Evolutionary conservation across 2,329 filamentous ascomycete species (phyloP), one percentile per base, ranked within the genome.

Genomic region (Aureobasidium sp.): DNA sequence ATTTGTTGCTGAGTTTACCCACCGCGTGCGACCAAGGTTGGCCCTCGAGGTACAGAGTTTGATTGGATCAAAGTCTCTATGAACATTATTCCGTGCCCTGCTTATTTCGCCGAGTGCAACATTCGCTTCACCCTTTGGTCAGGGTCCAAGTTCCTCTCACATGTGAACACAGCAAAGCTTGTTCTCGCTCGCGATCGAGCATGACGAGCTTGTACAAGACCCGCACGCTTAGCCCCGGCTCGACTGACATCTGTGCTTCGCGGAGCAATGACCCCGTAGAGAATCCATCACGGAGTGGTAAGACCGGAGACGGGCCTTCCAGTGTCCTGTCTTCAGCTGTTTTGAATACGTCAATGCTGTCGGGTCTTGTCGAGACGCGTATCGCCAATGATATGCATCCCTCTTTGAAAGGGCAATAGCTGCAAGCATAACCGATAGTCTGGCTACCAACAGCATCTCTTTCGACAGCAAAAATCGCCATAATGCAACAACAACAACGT

Each of bases 21-120:
- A 57, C 13, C 36, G 53, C 53, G 41, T 46, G 27, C 53, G 26
- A 23, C 20, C 17, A 17, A 36, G 12, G 37, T 46, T 57, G 41
- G n/a, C 26, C 29, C 10, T 46, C 39, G 20, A n/a, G 39, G 36
- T 13, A 57, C 53, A 57, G 53, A 46, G 39, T 57, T 57, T 46
- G 27, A 36, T 57, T 57, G 51, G 50, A 8, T 13, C 37, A 55
- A 55, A 55, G 51, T 55, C 51, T 55, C 51, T 13, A 32, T 26
- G 9, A 42, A 42, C 37, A 55, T 55, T 42, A n/a, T 42, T 42
- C 51, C 51, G 51, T 42, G 53, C 41, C 53, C 39, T 57, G 39
- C 26, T 27, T 57, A 57, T 27, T 57, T 57, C 53, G 53, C 53
- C 53, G 53, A 57, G 27, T 39, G 26, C 41, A 42, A 42, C 51